These are phyloP conservation scores for Aphanomyces cochlioides DNA, from an alignment of 352 stramenopile species.

Conservation along the genomic window DNA sequence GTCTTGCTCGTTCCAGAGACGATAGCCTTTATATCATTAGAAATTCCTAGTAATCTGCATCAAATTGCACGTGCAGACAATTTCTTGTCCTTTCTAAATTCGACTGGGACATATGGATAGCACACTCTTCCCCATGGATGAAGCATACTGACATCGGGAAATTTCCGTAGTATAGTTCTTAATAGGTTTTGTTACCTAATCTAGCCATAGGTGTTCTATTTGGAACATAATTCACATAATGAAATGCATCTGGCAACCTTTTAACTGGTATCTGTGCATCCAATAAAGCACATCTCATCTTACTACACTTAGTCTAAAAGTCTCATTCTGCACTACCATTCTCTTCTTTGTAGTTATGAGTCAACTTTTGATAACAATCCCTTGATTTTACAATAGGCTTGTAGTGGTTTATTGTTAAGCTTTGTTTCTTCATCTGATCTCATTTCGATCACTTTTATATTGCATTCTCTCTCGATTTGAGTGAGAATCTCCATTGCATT, in stretches of 20 bases:
- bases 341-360: background rate
- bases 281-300: background rate
- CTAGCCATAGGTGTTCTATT: background rate
- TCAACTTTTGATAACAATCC: background rate
- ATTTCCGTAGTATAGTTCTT: too few relatives aligned
- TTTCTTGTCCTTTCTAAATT: too few relatives aligned
- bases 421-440: background rate
- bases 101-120: too few relatives aligned
- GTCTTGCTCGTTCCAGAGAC: too few relatives aligned
- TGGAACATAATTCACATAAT: background rate
- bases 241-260: background rate
- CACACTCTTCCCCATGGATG: too few relatives aligned
- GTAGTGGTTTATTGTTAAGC: background rate
- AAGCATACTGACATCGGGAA: too few relatives aligned
- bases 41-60: too few relatives aligned
- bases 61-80: too few relatives aligned
- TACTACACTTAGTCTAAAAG: conserved; percentile 1
- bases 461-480: background rate
- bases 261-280: background rate
- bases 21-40: too few relatives aligned
- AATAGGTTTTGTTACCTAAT: too few relatives aligned
- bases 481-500: background rate
- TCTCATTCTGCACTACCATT: conserved; percentile 1
- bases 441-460: background rate
- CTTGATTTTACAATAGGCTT: background rate